Evolutionary conservation across 495 filamentous ascomycete species (phyloP).

Genomic region (Annulohypoxylon moriforme): DNA sequence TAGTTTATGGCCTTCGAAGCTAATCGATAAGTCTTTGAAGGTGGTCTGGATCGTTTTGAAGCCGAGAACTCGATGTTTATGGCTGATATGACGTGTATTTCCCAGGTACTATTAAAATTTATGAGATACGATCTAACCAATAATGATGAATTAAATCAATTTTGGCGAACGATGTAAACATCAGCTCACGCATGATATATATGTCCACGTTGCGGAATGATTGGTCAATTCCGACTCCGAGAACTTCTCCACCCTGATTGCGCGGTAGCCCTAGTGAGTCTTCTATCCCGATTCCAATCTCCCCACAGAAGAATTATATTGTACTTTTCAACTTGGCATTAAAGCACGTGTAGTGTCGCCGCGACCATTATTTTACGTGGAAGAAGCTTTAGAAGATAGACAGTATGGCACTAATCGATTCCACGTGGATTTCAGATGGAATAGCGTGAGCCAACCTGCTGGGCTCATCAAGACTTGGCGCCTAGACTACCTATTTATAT

Average conservation of each 20-base stretch:
- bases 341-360: conserved; percentile 16
- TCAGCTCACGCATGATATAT: not conserved
- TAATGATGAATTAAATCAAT: not conserved
- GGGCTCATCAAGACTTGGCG: conserved; percentile 30
- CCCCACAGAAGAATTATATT: conserved; percentile 24
- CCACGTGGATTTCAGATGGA: conserved; percentile 11
- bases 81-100: not conserved
- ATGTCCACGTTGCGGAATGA: conserved; percentile 42
- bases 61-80: not conserved
- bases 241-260: conserved; percentile 3
- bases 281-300: conserved; percentile 8
- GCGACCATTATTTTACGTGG: not conserved
- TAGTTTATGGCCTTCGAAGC: not conserved
- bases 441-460: conserved; percentile 10
- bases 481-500: conserved; percentile 17
- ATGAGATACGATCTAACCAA: conserved; percentile 10
- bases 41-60: not conserved
- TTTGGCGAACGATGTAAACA: not conserved
- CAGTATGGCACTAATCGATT: conserved; percentile 1
- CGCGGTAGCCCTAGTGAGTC: not conserved
- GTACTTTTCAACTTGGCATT: not conserved
- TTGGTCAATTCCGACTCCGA: conserved; percentile 33
- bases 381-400: not conserved
- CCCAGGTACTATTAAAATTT: not conserved
- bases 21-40: not conserved